Conservation (phyloP, 1,139 yeast species). For the Geotrichum klebahnii region DNA sequence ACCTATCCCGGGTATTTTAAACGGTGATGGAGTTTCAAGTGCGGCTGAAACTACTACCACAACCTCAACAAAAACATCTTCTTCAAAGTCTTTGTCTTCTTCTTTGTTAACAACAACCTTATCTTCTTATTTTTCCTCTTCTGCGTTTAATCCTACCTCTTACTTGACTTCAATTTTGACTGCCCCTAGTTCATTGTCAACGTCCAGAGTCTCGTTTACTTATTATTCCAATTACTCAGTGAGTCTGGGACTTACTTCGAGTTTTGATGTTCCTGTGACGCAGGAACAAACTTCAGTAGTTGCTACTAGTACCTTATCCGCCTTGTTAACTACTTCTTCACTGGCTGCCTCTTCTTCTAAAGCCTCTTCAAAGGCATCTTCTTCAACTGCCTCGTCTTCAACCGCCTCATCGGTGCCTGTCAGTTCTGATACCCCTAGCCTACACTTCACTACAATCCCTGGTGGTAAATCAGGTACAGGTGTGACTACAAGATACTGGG, state of each 20-base stretch:
- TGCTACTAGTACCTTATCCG: no score
- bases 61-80: neutral
- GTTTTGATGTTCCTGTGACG: neutral
- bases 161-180: neutral
- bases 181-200: no score
- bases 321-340: neutral
- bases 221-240: no score
- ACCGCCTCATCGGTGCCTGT: no score
- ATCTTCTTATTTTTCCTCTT: neutral
- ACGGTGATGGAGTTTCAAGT: neutral
- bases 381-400: neutral
- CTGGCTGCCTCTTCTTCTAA: neutral
- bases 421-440: no score
- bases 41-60: neutral
- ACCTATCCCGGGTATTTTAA: neutral
- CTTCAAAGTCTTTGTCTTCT: neutral
- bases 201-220: neutral
- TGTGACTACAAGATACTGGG: slow-evolving; percentile 26
- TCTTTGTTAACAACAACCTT: neutral
- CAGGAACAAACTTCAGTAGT: neutral
- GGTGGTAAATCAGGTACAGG: slow-evolving; percentile 25
- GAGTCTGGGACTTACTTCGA: no score
- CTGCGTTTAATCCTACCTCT: neutral
- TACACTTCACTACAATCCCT: slow-evolving; percentile 12
- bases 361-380: neutral